Conservation (phyloP, 805 yeast genomes). For the Wickerhamomyces chambardii region DNA sequence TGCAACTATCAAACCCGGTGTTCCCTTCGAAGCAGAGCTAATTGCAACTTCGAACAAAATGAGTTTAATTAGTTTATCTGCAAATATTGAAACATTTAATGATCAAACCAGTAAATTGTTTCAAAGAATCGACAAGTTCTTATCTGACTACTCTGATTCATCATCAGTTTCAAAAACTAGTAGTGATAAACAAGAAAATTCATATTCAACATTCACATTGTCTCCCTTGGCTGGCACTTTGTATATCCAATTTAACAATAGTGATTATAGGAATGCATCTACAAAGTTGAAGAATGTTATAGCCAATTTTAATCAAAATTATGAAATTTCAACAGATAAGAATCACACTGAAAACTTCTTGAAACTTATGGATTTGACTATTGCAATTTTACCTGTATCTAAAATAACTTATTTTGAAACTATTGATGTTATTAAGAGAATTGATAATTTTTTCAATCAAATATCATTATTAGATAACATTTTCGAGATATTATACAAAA, state of each 20-base stretch:
- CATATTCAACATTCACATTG: conserved; percentile 31
- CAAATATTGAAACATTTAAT: conserved; percentile 8
- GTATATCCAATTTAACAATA: conserved; percentile 44
- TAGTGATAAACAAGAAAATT: conserved; percentile 12
- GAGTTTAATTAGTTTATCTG: background rate
- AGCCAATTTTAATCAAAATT: conserved; percentile 15
- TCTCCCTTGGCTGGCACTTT: conserved; percentile 55
- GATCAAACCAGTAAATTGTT: conserved; percentile 5
- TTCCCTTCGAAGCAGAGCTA: conserved; percentile 7
- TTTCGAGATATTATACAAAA: conserved; percentile 26
- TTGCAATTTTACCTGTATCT: conserved; percentile 43
- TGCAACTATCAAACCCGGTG: conserved; percentile 10
- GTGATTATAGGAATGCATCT: conserved; percentile 38
- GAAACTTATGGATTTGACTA: conserved; percentile 32
- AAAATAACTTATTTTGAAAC: conserved; percentile 30
- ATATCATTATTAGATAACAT: conserved; percentile 26
- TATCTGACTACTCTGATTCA: conserved; percentile 23
- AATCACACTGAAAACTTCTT: conserved; percentile 16
- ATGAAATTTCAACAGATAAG: conserved; percentile 12
- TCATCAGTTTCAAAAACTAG: conserved; percentile 2
- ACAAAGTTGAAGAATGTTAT: conserved; percentile 26
- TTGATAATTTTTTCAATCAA: conserved; percentile 21
- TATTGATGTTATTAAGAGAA: conserved; percentile 24
- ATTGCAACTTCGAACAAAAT: conserved; percentile 10
- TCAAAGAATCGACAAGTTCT: conserved; percentile 25